Conservation (phyloP, 2,329 filamentous ascomycete species). For the Alternaria conjuncta region DNA sequence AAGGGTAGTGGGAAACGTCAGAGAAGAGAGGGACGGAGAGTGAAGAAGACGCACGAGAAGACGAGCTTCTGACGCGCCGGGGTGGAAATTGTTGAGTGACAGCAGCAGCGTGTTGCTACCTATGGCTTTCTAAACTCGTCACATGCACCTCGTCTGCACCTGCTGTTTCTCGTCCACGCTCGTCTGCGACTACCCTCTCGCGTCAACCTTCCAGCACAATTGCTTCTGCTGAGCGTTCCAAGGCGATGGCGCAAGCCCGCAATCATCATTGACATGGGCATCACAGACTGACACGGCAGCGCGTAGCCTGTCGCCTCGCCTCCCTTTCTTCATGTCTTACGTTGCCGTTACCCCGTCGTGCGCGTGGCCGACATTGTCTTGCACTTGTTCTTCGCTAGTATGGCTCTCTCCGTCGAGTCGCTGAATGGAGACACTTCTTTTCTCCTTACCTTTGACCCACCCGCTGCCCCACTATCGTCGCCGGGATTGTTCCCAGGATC, state of each 20-base stretch:
- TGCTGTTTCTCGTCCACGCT: slow-evolving; percentile 2
- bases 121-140: slow-evolving; percentile 5
- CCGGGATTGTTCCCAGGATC: slow-evolving; percentile 53
- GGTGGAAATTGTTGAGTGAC: neutral
- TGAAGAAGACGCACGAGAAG: neutral
- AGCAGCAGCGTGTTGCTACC: neutral
- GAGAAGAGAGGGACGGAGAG: neutral
- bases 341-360: neutral
- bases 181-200: slow-evolving; percentile 15
- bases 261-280: slow-evolving; percentile 10
- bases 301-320: slow-evolving; percentile 1
- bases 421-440: slow-evolving; percentile 71
- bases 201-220: slow-evolving; percentile 12
- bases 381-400: slow-evolving; percentile 39
- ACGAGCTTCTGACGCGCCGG: neutral
- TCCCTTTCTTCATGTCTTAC: slow-evolving; percentile 3
- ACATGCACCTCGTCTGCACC: slow-evolving; percentile 13
- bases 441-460: slow-evolving; percentile 66
- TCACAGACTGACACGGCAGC: slow-evolving; percentile 13
- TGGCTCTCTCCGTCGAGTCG: slow-evolving; percentile 69
- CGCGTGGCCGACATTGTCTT: slow-evolving; percentile 4
- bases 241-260: slow-evolving; percentile 3
- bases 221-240: slow-evolving; percentile 5
- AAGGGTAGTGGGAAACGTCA: neutral
- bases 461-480: slow-evolving; percentile 51